Base-by-base conservation (phyloP, 305 asterid genomes). In the Solanum hybrid region DNA sequence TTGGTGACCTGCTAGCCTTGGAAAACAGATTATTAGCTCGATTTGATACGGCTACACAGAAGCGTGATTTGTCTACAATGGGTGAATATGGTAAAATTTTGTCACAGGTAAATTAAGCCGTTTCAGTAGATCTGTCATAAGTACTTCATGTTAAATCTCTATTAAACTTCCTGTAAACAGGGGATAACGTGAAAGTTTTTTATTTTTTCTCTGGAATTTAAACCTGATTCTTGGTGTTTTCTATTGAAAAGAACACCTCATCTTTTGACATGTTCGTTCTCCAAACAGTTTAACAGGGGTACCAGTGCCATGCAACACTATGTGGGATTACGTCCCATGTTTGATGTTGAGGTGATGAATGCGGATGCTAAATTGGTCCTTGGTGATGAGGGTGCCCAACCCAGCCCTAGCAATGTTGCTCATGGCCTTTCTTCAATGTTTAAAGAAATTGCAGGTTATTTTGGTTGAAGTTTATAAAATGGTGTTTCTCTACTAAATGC, bases 271-370 rank as follows among this genome's bases (percentile, higher is more conserved):
- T 90, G 31, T 89, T 89, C 78, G 73, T 91, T 93, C 65, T 90
- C 90, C 87, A 91, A 91, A 93, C 97, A 97, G 99, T 97, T 97
- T 92, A 97, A 97, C 94, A 94, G 99, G 93, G 99, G 99, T 78
- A 96, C 98, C 90, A 97, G 99, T 87, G 99, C 99, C 36, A 97
- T 97, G 99, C 99, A 97, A 94, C 99, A 97, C 91, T 97, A 96
- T 85, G 99, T 97, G 90, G 99, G 99, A 87, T 92, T 97, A 87
- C 98, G 98, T 37, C 99, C 99, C 86, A 97, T 97, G 99, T 97
- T 97, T 92, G 99, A 97, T 90, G 92, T 96, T 90, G 99, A 96
- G 93, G 98, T 97, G 91, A 93, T 97, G 99, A 96, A 95, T 94
- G 96, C 89, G 87, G 99, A 97, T 90, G 96, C 97, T 89, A 95